These are phyloP conservation scores for Silene latifolia DNA, from an alignment of 148 eudicot species.

Conservation along the genomic window DNA sequence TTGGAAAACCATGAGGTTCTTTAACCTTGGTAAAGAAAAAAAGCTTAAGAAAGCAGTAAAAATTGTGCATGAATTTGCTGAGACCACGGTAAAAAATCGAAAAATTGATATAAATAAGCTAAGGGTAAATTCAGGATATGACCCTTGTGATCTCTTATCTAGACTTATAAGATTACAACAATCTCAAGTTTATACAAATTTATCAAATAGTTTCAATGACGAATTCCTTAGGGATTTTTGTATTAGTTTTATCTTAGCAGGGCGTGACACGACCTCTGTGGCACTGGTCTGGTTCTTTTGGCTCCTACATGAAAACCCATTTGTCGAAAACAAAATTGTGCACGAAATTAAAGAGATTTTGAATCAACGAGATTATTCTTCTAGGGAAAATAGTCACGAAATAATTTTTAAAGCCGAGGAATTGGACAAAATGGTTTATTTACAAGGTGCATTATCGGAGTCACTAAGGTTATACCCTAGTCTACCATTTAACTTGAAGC, in stretches of 20 bases:
- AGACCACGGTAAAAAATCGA: constrained; percentile 47
- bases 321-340: constrained; percentile 34
- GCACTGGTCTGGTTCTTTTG: constrained; percentile 56
- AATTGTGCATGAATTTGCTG: constrained; percentile 51
- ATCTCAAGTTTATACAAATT: not conserved
- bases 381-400: not conserved
- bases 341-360: constrained; percentile 31
- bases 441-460: constrained; percentile 52
- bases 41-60: constrained; percentile 34
- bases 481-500: constrained; percentile 50
- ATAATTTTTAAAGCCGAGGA: constrained; percentile 34
- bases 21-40: constrained; percentile 36
- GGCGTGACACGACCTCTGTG: constrained; percentile 56
- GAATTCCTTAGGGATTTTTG: constrained; percentile 43
- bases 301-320: constrained; percentile 38
- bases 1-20: constrained; percentile 45
- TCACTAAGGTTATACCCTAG: constrained; percentile 47
- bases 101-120: constrained; percentile 28
- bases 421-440: constrained; percentile 45
- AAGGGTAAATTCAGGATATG: constrained; percentile 1
- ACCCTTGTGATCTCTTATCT: constrained; percentile 47
- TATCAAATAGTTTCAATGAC: constrained; percentile 21
- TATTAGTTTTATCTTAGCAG: constrained; percentile 56
- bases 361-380: not conserved
- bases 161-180: constrained; percentile 39